Percentiles rank a stretch among this genome's conserved stretches.
phyloP scores from a whole-genome alignment of 1,284 basidiomycete genomes.

The Ceratobasidium theobromae region DNA sequence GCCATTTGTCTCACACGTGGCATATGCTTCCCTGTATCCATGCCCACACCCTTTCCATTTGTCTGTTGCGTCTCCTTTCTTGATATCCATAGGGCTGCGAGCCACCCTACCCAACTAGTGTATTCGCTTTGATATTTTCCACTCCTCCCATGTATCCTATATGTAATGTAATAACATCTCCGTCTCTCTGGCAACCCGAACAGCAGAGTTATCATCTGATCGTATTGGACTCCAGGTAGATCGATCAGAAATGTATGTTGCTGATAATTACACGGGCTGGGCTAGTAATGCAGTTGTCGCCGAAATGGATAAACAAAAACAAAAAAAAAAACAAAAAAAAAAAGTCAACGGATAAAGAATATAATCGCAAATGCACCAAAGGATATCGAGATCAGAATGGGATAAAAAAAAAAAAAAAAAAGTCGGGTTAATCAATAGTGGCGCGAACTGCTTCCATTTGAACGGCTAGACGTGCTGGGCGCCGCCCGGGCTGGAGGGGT shows the following conservation, averaged over 20 bases:
- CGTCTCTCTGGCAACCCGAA: not conserved
- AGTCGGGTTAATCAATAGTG: constrained; percentile 12
- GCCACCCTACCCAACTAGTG: constrained; percentile 29
- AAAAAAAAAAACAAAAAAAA: constrained; percentile 26
- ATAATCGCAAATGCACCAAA: constrained; percentile 21
- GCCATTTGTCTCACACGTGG: constrained; percentile 15
- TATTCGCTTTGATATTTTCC: constrained; percentile 6
- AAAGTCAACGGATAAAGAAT: constrained; percentile 20
- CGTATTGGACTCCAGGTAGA: constrained; percentile 2
- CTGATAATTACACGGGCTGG: constrained; percentile 27
- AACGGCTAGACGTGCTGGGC: constrained; percentile 5
- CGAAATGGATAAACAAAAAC: constrained; percentile 18
- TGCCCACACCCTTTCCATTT: constrained; percentile 13
- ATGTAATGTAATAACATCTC: constrained; percentile 18
- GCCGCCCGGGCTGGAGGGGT: constrained; percentile 25
- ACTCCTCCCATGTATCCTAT: constrained; percentile 28
- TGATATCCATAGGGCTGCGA: constrained; percentile 20
- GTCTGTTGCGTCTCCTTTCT: constrained; percentile 12
- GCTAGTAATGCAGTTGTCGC: constrained; percentile 32
- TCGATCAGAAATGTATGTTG: constrained; percentile 21
- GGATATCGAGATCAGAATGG: constrained; percentile 11
- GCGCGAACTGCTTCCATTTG: constrained; percentile 19
- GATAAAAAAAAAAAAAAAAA: not conserved
- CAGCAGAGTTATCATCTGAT: constrained; percentile 28
- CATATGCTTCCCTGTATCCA: constrained; percentile 17